Base-by-base conservation (phyloP, 1,284 basidiomycete species). In the Cutaneotrichosporon cyanovorans region DNA sequence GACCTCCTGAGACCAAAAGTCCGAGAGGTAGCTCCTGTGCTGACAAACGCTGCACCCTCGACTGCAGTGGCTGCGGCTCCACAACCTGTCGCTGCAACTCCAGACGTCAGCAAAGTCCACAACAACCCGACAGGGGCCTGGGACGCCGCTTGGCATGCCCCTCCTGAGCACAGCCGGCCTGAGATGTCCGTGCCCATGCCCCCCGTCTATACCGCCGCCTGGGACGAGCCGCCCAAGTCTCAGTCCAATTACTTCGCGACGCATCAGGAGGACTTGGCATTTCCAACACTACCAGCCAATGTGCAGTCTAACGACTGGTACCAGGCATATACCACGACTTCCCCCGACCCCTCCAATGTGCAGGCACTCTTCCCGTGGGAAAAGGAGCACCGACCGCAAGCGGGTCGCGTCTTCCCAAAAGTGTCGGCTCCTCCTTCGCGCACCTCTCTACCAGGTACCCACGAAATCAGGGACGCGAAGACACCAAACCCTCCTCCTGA, bases 311-410 rank as follows among this genome's bases (percentile, higher is more conserved):
- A 74, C 56, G 60, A 68, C 40, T 74, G 73, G 73, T 78, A 76
- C 55, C 67, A 65, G 41, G 65, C 69, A 15, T 69, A 74, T 2
- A 68, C 71, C 9, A 57, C 60, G 15, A 50, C 60, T 0, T 77
- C 74, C 46, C 88, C 91, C 1, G 84, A 92, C 63, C 77, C 74
- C 15, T 72, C 69, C 22, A 85, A 85, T 58, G 79, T 92, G 22
- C 82, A 83, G 56, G 74, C 78, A 20, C 76, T 95, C n/a, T 96
- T 97, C 66, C 91, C 92, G 8, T 97, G 92, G 92, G 92, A 97
- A 66, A 77, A 80, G 46, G 78, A 78, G 4, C 20, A 20, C 11
- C 46, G 55, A n/a, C 79, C 84, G 38, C 75, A 76, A 46, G 82
- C 87, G 8, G 76, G 77, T 15, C 80, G 88, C 42, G 79, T 85